These are phyloP conservation scores for Lasiodiplodia citricola DNA, from an alignment of 2,329 filamentous ascomycete species.

Conservation along the genomic window DNA sequence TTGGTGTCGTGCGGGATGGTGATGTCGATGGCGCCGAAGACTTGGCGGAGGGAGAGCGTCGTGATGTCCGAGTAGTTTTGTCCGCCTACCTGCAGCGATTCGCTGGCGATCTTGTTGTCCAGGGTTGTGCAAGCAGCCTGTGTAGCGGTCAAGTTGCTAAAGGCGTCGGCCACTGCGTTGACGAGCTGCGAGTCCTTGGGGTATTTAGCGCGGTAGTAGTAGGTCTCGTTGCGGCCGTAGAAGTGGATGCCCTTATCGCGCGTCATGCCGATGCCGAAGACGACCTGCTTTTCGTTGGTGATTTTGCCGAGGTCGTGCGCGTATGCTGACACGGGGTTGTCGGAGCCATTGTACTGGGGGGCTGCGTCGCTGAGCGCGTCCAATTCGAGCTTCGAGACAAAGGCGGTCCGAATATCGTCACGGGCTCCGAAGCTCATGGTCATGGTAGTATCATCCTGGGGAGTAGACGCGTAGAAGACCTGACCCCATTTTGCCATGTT, in stretches of 20 bases:
- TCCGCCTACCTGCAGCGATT: slow-evolving; percentile 40
- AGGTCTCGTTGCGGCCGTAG: slow-evolving; percentile 45
- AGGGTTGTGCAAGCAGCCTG: slow-evolving; percentile 39
- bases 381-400: slow-evolving; percentile 22
- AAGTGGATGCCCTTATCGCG: slow-evolving; percentile 49
- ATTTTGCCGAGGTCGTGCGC: slow-evolving; percentile 47
- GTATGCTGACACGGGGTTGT: slow-evolving; percentile 29
- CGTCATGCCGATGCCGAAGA: slow-evolving; percentile 50
- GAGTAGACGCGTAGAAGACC: slow-evolving; percentile 44
- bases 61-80: slow-evolving; percentile 50
- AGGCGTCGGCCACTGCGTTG: slow-evolving; percentile 46
- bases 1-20: slow-evolving; percentile 41
- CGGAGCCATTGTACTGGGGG: slow-evolving; percentile 31
- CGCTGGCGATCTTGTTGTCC: slow-evolving; percentile 39
- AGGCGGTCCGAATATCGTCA: slow-evolving; percentile 11
- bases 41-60: slow-evolving; percentile 48
- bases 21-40: slow-evolving; percentile 49
- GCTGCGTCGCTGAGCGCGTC: slow-evolving; percentile 36
- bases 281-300: slow-evolving; percentile 38
- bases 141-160: slow-evolving; percentile 47
- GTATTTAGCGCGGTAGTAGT: slow-evolving; percentile 47
- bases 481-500: slow-evolving; percentile 53
- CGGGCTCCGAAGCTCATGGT: slow-evolving; percentile 21
- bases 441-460: slow-evolving; percentile 3
- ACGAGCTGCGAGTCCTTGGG: slow-evolving; percentile 33